Base-by-base conservation (phyloP, 495 filamentous ascomycete species). In the Hypoxylon trugodes region DNA sequence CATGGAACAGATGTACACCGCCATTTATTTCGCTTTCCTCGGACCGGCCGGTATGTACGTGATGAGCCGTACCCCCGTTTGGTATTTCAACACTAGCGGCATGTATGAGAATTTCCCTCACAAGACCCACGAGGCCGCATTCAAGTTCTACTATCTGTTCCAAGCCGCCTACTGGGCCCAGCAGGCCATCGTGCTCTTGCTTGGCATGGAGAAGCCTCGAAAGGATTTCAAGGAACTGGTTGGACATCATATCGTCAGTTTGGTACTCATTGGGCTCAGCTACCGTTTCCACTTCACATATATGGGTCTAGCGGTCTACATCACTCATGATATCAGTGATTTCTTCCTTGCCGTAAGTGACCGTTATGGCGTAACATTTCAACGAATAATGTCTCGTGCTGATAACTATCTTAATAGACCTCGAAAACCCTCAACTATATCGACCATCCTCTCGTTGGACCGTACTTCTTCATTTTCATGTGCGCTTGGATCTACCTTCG, bases 241-340 rank as follows among this genome's bases (percentile, higher is more conserved):
- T 24, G 87, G 87, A 40, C 95, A 98, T 73, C 95, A 98, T 71
- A 89, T 98, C 62, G 91, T 98, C 67, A 96, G 92, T 8, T 73
- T 98, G 52, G 80, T 88, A n/a, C 81, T 98, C 52, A 98, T 98
- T 60, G 87, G 78, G 25, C 74, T 93, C 71, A 96, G 91, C 79
- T 98, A 98, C 75, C 89, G 93, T 25, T 98, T 96, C 81, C 96
- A 98, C 75, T 98, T 98, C 75, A 95, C 95, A 6, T 93, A 96
- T 74, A 96, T 98, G 79, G 95, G 95, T n/a, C 71, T 98, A 33
- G 93, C 92, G 24, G 94, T 98, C 6, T 98, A 96, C 73, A 93
- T 97, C 59, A 98, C 95, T 16, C 92, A 96, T 69, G 95, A 98
- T 66, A 90, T 98, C 61, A 90, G 87, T 49, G 95, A 98, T 71